A percentile compares a stretch with the other conserved stretches of the same genome.
Evolutionary conservation across 2,329 filamentous ascomycete genomes (phyloP).

Genomic region (Trichoderma cornu-damae): DNA sequence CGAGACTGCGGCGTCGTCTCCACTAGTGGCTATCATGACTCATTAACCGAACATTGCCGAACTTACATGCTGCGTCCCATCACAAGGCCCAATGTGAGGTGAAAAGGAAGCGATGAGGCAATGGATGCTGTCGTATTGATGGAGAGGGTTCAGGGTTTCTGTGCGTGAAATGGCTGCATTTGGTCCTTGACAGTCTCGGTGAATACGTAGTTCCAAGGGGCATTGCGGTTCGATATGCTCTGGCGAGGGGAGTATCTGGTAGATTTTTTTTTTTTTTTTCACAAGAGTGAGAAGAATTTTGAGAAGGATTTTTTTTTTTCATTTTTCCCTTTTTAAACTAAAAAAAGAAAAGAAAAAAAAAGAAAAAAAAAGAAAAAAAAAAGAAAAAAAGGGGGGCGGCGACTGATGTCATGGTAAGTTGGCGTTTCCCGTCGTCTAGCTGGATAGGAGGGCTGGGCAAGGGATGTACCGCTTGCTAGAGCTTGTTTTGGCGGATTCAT

Average conservation of each 20-base stretch:
- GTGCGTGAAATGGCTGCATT: no score
- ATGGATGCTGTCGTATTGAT: background rate
- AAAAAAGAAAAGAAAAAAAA: no score
- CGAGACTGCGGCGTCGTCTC: background rate
- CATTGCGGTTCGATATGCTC: no score
- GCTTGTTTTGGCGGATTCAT: background rate
- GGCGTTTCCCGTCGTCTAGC: background rate
- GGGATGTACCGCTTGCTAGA: background rate
- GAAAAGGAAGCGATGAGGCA: background rate
- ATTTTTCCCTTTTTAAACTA: no score
- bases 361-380: no score
- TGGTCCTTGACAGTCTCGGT: no score
- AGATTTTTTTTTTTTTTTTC: no score
- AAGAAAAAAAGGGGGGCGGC: background rate
- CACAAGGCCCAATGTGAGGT: background rate
- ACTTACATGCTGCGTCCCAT: background rate
- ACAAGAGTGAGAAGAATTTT: no score
- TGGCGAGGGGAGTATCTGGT: no score
- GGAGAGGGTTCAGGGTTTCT: no score
- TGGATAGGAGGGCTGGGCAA: background rate
- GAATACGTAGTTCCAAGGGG: no score
- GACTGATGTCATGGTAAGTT: background rate
- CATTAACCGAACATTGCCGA: conserved; percentile 16
- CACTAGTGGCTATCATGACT: background rate
- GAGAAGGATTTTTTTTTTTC: background rate